Conservation (phyloP, 108 stramenopile species). For the Nitzschia inconspicua region DNA sequence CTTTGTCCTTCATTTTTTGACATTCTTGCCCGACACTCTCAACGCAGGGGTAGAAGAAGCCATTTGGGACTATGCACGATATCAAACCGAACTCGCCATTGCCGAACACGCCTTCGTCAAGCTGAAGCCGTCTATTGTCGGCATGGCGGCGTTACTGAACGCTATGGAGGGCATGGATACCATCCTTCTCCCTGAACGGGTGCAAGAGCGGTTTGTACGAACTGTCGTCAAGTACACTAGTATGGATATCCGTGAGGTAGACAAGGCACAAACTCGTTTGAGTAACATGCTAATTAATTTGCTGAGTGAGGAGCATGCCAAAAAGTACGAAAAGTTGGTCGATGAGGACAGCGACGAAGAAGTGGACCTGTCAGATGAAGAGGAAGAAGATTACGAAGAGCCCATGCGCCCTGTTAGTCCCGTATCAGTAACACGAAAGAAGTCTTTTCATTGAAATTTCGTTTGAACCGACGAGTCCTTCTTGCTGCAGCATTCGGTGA, state of each 20-base stretch:
- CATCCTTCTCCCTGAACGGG: slow-evolving; percentile 22
- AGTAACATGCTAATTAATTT: slow-evolving; percentile 23
- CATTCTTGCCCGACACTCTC: slow-evolving; percentile 34
- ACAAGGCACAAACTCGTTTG: slow-evolving; percentile 30
- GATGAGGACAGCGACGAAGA: slow-evolving; percentile 25
- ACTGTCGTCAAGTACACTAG: slow-evolving; percentile 31
- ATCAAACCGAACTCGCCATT: slow-evolving; percentile 67
- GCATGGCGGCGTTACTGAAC: slow-evolving; percentile 62
- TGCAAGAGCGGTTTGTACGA: slow-evolving; percentile 32
- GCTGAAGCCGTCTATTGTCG: slow-evolving; percentile 44
- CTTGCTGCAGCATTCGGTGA: too few species aligned
- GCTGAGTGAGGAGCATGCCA: slow-evolving; percentile 21
- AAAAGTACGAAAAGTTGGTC: slow-evolving; percentile 16
- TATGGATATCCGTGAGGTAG: slow-evolving; percentile 37
- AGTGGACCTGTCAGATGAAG: slow-evolving; percentile 2
- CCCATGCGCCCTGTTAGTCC: too few species aligned
- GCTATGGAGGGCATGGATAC: slow-evolving; percentile 60
- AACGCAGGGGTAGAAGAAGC: slow-evolving; percentile 33
- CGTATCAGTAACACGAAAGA: too few species aligned
- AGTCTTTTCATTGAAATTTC: too few species aligned
- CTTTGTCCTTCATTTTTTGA: slow-evolving; percentile 44
- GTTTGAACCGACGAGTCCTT: too few species aligned
- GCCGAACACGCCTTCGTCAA: slow-evolving; percentile 49
- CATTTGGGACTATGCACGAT: slow-evolving; percentile 57
- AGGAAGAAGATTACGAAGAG: slow-evolving; percentile 2